A percentile compares a stretch with the other conserved stretches of the same genome.
Conservation (phyloP, 2,329 filamentous ascomycete genomes). For the Claviceps sp. region DNA sequence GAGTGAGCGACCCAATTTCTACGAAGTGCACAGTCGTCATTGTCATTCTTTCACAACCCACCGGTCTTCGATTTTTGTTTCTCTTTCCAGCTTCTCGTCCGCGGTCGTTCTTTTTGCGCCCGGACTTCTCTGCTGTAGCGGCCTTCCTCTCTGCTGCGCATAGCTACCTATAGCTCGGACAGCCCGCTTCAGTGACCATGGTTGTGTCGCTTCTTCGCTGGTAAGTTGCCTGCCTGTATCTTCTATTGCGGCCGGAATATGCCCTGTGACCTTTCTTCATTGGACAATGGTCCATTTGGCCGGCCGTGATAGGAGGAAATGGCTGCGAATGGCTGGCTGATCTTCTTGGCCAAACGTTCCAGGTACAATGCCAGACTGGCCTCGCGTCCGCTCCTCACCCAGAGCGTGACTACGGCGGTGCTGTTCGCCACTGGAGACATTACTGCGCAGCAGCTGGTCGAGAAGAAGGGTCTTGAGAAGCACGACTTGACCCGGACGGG, state of each 20-base stretch:
- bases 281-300: not conserved
- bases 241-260: no score
- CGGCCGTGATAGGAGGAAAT: not conserved
- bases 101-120: not conserved
- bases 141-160: not conserved
- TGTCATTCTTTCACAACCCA: not conserved
- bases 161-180: not conserved
- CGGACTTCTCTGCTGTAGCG: not conserved
- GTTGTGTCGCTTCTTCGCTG: conserved; percentile 18
- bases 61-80: no score
- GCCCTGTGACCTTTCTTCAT: not conserved
- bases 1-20: no score
- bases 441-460: conserved; percentile 81
- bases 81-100: not conserved
- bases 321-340: conserved; percentile 6
- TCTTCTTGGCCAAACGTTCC: not conserved
- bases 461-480: conserved; percentile 61
- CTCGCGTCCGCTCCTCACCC: conserved; percentile 73
- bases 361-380: conserved; percentile 83
- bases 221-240: conserved; percentile 7
- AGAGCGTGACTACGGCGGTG: conserved; percentile 78
- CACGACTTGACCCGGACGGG: conserved; percentile 63
- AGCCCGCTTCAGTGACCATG: conserved; percentile 2
- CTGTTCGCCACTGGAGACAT: conserved; percentile 88
- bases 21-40: not conserved